These are phyloP conservation scores for Meyerozyma sp. DNA, from an alignment of 1,139 yeast species.

Conservation along the genomic window DNA sequence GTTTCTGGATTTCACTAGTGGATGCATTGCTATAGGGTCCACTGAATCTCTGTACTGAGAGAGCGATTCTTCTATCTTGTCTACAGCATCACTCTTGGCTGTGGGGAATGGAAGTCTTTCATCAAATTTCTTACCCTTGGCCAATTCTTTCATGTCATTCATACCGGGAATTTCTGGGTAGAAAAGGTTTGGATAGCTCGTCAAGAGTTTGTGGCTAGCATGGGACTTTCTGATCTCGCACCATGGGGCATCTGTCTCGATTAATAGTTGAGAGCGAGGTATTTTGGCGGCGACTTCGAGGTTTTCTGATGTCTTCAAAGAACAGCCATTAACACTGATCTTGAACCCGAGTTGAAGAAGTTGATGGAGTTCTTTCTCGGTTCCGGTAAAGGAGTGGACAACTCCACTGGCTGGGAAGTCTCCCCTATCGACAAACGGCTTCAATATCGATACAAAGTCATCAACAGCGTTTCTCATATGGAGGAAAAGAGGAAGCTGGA, in stretches of 20 bases:
- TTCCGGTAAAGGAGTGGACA: slow-evolving; percentile 93
- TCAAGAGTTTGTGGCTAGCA: slow-evolving; percentile 57
- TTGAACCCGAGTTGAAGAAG: slow-evolving; percentile 57
- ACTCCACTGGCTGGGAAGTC: slow-evolving; percentile 53
- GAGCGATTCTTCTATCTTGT: slow-evolving; percentile 13
- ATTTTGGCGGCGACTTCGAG: slow-evolving; percentile 57
- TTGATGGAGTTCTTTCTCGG: slow-evolving; percentile 50
- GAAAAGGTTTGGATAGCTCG: slow-evolving; percentile 49
- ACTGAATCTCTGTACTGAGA: slow-evolving; percentile 11
- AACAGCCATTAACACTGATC: slow-evolving; percentile 90
- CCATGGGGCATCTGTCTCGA: slow-evolving; percentile 99
- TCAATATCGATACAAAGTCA: slow-evolving; percentile 63
- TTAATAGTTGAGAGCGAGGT: slow-evolving; percentile 65
- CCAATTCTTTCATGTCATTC: slow-evolving; percentile 1
- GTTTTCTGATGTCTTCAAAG: slow-evolving; percentile 74
- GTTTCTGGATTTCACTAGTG: slow-evolving; percentile 77
- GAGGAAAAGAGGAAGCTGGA: slow-evolving; percentile 70
- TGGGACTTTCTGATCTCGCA: slow-evolving; percentile 87
- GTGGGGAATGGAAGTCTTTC: slow-evolving; percentile 56
- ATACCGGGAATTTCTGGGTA: slow-evolving; percentile 36
- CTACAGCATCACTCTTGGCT: slow-evolving; percentile 60
- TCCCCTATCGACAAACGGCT: slow-evolving; percentile 47
- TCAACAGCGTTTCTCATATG: slow-evolving; percentile 88
- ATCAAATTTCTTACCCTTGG: slow-evolving; percentile 26
- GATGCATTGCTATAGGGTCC: slow-evolving; percentile 33